Evolutionary conservation across 345 rosid species (phyloP).

Genomic region (Bruguiera gymnorhiza): DNA sequence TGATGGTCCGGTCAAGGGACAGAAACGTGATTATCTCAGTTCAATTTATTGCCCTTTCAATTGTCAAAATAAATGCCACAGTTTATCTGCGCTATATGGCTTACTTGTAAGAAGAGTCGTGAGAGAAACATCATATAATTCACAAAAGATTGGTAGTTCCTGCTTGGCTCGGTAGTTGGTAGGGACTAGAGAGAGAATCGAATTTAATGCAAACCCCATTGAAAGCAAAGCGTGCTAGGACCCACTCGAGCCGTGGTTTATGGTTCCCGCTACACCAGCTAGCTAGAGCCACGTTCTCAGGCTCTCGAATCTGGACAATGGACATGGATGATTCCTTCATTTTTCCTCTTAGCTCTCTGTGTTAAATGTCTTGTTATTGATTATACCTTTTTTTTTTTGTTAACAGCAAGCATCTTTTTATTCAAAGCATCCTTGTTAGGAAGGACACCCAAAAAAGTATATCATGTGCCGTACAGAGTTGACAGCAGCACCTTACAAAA

Average conservation of each 20-base stretch:
- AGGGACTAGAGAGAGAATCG: not conserved
- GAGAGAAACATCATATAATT: not conserved
- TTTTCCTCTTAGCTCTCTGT: no score
- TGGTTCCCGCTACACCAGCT: not conserved
- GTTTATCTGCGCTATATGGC: not conserved
- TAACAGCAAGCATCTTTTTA: not conserved
- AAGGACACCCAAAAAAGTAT: no score
- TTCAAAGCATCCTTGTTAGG: slow-evolving; percentile 4
- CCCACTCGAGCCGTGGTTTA: not conserved
- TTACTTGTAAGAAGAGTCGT: not conserved
- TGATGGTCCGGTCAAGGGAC: no score
- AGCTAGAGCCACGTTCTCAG: not conserved
- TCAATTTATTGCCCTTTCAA: not conserved
- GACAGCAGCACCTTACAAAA: not conserved
- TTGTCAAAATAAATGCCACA: not conserved
- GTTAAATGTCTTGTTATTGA: no score
- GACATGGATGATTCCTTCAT: no score
- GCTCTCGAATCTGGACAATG: no score
- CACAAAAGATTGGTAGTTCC: not conserved
- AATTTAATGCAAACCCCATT: not conserved
- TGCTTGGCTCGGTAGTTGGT: not conserved
- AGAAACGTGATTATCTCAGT: not conserved
- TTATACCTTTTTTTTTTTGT: no score
- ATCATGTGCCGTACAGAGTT: no score
- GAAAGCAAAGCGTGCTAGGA: not conserved